phyloP scores from a whole-genome alignment of 148 eudicot species.

The Nepenthes gracilis region DNA sequence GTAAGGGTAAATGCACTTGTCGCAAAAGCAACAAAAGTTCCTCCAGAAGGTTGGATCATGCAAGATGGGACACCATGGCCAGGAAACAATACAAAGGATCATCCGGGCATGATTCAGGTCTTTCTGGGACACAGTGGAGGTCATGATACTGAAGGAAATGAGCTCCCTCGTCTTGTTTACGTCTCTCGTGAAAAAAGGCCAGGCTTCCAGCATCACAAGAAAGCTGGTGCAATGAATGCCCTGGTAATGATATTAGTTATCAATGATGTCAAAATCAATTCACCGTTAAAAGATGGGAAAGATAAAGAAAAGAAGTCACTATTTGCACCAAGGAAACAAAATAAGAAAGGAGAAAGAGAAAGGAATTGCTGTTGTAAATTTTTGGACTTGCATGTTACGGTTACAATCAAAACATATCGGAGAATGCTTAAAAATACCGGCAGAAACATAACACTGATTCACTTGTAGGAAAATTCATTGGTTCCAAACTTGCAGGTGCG shows the following conservation, averaged over 20 bases:
- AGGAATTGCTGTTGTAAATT: too few relatives aligned
- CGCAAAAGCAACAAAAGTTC: conserved; percentile 79
- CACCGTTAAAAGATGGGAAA: not conserved
- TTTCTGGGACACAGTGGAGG: conserved; percentile 97
- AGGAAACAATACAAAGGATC: conserved; percentile 93
- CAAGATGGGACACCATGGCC: conserved; percentile 99
- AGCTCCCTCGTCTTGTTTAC: conserved; percentile 94
- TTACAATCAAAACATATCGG: too few relatives aligned
- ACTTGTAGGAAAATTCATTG: too few relatives aligned
- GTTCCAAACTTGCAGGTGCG: conserved; percentile 51
- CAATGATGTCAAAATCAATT: not conserved
- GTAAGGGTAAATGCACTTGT: conserved; percentile 84
- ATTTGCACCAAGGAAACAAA: too few relatives aligned
- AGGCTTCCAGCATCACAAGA: conserved; percentile 97
- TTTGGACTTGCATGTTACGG: too few relatives aligned
- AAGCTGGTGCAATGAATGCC: conserved; percentile 99
- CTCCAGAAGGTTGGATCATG: conserved; percentile 99
- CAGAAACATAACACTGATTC: too few relatives aligned
- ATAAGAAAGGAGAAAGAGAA: too few relatives aligned
- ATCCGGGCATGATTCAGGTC: conserved; percentile 99
- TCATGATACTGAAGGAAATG: conserved; percentile 82
- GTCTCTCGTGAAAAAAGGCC: conserved; percentile 99
- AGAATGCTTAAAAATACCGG: too few relatives aligned
- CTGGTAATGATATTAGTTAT: conserved; percentile 50
- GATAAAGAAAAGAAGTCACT: too few relatives aligned